Conservation (phyloP, 2,329 filamentous ascomycete genomes). For the Thelonectria discophora region DNA sequence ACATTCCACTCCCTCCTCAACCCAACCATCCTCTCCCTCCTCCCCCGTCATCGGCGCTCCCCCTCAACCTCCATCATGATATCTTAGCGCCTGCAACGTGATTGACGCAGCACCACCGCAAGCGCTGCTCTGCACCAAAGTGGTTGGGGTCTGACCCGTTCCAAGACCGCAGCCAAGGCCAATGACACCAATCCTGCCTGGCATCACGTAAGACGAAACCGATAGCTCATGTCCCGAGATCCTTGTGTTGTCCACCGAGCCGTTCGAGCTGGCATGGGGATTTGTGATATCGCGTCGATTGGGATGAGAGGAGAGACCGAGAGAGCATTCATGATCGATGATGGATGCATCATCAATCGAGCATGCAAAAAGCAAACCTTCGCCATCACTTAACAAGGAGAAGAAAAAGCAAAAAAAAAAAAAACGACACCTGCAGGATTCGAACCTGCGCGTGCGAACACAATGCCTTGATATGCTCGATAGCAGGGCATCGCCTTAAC, state of each 20-base stretch:
- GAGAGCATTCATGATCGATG: no score
- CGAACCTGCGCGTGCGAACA: constrained; percentile 16
- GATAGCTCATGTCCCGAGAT: constrained; percentile 12
- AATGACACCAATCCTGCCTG: constrained; percentile 21
- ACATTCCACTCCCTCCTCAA: no score
- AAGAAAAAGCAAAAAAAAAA: background rate
- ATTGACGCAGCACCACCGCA: background rate
- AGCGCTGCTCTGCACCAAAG: constrained; percentile 7
- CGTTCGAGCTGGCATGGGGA: constrained; percentile 11
- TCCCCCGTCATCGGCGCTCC: constrained; percentile 1
- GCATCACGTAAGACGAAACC: constrained; percentile 17
- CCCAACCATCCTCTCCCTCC: no score
- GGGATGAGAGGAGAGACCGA: background rate
- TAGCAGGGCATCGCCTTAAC: constrained; percentile 19
- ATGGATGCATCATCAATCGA: no score
- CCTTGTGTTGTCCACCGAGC: constrained; percentile 25
- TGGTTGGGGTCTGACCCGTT: constrained; percentile 1
- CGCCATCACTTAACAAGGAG: no score
- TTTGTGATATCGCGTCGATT: constrained; percentile 6
- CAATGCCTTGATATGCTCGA: constrained; percentile 18
- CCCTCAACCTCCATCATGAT: background rate
- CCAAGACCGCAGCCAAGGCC: constrained; percentile 7
- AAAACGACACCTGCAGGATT: constrained; percentile 16
- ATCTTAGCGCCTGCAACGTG: constrained; percentile 11
- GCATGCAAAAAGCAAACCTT: background rate